Base-by-base conservation (phyloP, 352 stramenopile species). In the Pythium periplocum region DNA sequence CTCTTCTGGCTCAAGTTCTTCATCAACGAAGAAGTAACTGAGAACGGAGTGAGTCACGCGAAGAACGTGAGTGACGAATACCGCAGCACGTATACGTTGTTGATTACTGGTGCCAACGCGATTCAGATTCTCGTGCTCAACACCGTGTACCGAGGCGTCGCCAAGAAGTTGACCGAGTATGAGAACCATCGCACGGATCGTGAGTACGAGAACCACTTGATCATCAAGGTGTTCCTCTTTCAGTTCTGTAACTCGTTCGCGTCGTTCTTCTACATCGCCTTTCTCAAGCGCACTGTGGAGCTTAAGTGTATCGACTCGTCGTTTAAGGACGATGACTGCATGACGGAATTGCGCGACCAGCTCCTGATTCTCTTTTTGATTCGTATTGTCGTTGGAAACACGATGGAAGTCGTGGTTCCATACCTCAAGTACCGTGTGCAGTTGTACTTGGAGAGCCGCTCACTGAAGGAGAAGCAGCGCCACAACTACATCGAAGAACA, bases 171-270 rank as follows among this genome's bases (percentile, higher is more conserved):
- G 36, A 99, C 98, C 67, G 78, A 98, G 48, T 92, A 85, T 34
- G 91, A 98, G 72, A 97, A 96, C 60, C 88, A 98, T 63, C 86
- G 87, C 38, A 98, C 90, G 1, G 82, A 95, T 31, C 75, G 73
- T 9, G 78, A 91, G 60, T 96, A 93, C 64, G 75, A 94, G 49
- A 96, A 96, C 59, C 69, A 91, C 51, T 74, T 99, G 53, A 98
- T 98, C 52, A 93, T 96, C 69, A 99, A 99, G 74, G 95, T 98
- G 7, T 98, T 99, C 55, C 70, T 98, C 37, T 99, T 99, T 67
- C 86, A 97, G 63, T 99, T 99, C 60, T 96, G 96, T 59, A 98
- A 97, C 78, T 98, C 96, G 54, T 98, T 98, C 54, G 89, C 92
- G n/a, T 97, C 90, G 30, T 91, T 98, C 40, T 98, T 98, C 65